Percentiles rank a stretch among this genome's conserved stretches.
phyloP scores from a whole-genome alignment of 768 basidiomycete species.

The Inosperma sp. region DNA sequence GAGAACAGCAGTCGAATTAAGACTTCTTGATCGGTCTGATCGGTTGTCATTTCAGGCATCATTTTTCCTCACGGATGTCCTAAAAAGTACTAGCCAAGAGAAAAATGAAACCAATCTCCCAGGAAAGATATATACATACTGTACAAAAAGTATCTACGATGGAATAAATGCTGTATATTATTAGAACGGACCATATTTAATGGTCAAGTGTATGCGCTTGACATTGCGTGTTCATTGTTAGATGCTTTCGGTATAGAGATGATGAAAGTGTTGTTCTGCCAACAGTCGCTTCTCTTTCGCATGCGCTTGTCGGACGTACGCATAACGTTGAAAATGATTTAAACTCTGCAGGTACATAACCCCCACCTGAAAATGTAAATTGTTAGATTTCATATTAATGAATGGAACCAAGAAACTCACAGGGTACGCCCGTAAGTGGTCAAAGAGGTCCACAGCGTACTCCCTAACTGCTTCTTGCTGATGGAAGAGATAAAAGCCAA shows the following conservation, averaged over 20 bases:
- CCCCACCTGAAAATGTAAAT: slow-evolving; percentile 57
- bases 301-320: slow-evolving; percentile 80
- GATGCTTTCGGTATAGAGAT: slow-evolving; percentile 5
- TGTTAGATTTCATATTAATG: slow-evolving; percentile 3
- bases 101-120: no score
- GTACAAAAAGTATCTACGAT: no score
- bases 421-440: slow-evolving; percentile 68
- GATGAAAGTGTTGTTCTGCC: slow-evolving; percentile 18
- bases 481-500: slow-evolving; percentile 91
- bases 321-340: slow-evolving; percentile 87
- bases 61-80: no score
- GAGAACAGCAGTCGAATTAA: no score
- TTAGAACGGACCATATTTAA: slow-evolving; percentile 20
- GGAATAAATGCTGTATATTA: no score
- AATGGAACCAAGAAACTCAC: slow-evolving; percentile 41
- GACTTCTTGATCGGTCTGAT: no score
- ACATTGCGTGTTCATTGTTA: slow-evolving; percentile 16
- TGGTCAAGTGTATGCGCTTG: slow-evolving; percentile 30
- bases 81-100: no score
- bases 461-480: slow-evolving; percentile 73
- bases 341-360: slow-evolving; percentile 70
- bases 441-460: slow-evolving; percentile 77
- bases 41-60: no score
- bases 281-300: slow-evolving; percentile 46
- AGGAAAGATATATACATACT: no score